A percentile compares a stretch with the other conserved stretches of the same genome.
phyloP scores from a whole-genome alignment of 768 basidiomycete species.

The Lactarius quietus region DNA sequence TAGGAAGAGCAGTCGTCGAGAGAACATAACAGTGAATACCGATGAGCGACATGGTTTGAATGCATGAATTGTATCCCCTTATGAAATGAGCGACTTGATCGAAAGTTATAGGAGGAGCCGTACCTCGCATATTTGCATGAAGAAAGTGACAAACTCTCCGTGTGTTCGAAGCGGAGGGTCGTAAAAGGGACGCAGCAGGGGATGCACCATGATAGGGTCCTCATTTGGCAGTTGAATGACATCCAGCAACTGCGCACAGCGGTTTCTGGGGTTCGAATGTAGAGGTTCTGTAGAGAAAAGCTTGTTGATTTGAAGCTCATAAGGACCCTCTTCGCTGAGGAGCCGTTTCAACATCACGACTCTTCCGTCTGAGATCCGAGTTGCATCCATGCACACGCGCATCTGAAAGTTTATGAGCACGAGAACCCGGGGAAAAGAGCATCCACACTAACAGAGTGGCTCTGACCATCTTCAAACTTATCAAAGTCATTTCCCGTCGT shows the following conservation, averaged over 20 bases:
- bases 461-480: conserved; percentile 5
- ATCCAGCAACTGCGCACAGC: conserved; percentile 29
- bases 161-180: conserved; percentile 34
- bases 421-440: neutral
- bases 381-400: conserved; percentile 15
- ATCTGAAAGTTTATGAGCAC: neutral
- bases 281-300: conserved; percentile 24
- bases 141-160: conserved; percentile 36
- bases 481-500: neutral
- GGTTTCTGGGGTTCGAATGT: conserved; percentile 29
- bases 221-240: conserved; percentile 25
- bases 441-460: neutral
- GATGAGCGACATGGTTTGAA: conserved; percentile 17
- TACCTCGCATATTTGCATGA: conserved; percentile 38
- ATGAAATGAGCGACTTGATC: neutral
- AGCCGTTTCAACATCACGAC: conserved; percentile 15
- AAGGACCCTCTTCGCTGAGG: neutral
- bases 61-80: conserved; percentile 22
- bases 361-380: conserved; percentile 14
- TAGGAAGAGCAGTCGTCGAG: too few species aligned
- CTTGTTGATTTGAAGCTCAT: conserved; percentile 11
- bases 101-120: neutral
- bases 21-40: neutral
- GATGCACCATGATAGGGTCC: conserved; percentile 34
- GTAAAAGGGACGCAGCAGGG: conserved; percentile 30